Percentiles rank a stretch among this genome's conserved stretches.
phyloP scores from a whole-genome alignment of 2,329 filamentous ascomycete species.

The Lithohypha guttulata region DNA sequence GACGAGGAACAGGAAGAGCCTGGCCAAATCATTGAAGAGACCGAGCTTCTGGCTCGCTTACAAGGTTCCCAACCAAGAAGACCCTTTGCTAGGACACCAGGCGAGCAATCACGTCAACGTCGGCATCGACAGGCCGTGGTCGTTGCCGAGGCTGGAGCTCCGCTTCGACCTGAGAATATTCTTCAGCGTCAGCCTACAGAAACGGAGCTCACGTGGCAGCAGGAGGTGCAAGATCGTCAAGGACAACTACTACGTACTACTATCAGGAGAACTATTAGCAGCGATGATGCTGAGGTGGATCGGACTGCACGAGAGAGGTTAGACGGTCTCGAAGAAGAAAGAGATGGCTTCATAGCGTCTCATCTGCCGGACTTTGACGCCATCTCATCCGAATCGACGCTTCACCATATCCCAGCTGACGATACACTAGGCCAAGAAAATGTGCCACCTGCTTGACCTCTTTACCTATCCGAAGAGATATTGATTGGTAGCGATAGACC shows the following conservation, averaged over 20 bases:
- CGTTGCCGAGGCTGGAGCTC: conserved; percentile 70
- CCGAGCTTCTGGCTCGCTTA: conserved; percentile 1
- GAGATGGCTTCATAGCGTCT: neutral
- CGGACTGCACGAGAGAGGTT: conserved; percentile 4
- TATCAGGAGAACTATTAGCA: neutral
- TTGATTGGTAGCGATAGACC: too few relatives aligned
- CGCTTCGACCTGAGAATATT: conserved; percentile 64
- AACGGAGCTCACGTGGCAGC: conserved; percentile 1
- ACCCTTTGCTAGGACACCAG: conserved; percentile 10
- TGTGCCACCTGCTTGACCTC: neutral
- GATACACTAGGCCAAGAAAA: neutral
- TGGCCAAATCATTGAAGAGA: conserved; percentile 7
- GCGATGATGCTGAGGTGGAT: conserved; percentile 1
- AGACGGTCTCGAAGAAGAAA: conserved; percentile 1
- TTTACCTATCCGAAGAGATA: too few relatives aligned
- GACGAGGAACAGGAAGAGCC: neutral
- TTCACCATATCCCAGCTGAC: neutral
- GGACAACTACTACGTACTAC: conserved; percentile 1
- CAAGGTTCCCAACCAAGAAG: conserved; percentile 12
- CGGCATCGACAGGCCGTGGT: conserved; percentile 82
- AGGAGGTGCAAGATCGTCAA: conserved; percentile 5
- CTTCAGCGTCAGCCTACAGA: conserved; percentile 45
- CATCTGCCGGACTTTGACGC: neutral
- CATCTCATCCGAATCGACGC: neutral
- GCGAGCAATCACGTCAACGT: conserved; percentile 60